Percentiles rank a stretch among this genome's conserved stretches.
These are phyloP conservation scores for Venturia asperata DNA, from an alignment of 2,329 filamentous ascomycete genomes.

Conservation along the genomic window DNA sequence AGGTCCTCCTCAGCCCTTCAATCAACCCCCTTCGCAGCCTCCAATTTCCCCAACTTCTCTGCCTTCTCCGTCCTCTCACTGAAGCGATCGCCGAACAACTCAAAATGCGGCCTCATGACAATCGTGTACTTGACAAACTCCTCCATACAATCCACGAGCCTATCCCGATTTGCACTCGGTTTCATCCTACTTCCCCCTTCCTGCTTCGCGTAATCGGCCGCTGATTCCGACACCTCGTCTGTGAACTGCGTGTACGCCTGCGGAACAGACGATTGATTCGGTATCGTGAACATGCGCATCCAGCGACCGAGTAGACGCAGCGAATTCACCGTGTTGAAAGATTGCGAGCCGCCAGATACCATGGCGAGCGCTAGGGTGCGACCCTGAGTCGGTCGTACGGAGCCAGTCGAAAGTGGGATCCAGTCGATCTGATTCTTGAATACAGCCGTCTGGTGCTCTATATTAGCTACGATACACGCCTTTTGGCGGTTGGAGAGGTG, in stretches of 20 bases:
- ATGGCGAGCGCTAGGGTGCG: constrained; percentile 56
- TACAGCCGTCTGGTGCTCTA: constrained; percentile 45
- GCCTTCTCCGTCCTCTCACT: constrained; percentile 49
- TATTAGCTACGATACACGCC: too few species aligned
- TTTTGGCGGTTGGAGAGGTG: background rate
- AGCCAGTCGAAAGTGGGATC: constrained; percentile 56
- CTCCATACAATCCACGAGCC: constrained; percentile 61
- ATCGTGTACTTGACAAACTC: constrained; percentile 64
- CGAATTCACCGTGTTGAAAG: constrained; percentile 60
- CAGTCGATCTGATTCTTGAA: constrained; percentile 68
- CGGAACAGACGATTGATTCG: constrained; percentile 59
- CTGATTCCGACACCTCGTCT: constrained; percentile 32
- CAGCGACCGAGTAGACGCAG: constrained; percentile 59
- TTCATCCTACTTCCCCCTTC: constrained; percentile 45
- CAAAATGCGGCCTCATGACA: constrained; percentile 55
- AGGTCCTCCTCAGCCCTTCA: background rate
- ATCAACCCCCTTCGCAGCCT: background rate
- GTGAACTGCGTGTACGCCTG: constrained; percentile 58
- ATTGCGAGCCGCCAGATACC: constrained; percentile 58
- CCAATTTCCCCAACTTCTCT: constrained; percentile 10
- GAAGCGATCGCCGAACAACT: constrained; percentile 54
- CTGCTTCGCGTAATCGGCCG: constrained; percentile 20
- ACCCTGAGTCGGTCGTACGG: constrained; percentile 59
- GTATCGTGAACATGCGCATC: constrained; percentile 64
- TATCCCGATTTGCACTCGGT: constrained; percentile 50